phyloP scores from a whole-genome alignment of 768 basidiomycete genomes.

The Auriculariales sp. region DNA sequence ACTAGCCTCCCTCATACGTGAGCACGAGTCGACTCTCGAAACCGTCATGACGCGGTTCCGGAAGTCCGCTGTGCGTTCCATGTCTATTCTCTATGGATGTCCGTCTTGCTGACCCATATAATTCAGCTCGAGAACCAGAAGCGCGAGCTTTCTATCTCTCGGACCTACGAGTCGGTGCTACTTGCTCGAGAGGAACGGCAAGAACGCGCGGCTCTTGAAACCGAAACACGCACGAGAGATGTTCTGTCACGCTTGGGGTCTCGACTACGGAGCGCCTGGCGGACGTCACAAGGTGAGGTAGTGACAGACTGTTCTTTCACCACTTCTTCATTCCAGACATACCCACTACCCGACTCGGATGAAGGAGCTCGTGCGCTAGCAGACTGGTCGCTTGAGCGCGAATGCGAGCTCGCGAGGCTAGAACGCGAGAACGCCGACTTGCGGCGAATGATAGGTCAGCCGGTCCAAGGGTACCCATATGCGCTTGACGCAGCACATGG shows the following conservation, averaged over 20 bases:
- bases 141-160: slow-evolving; percentile 75
- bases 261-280: slow-evolving; percentile 60
- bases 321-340: not conserved
- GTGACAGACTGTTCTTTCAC: not conserved
- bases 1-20: slow-evolving; percentile 76
- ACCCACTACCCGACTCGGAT: slow-evolving; percentile 12
- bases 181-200: slow-evolving; percentile 58
- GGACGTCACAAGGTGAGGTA: slow-evolving; percentile 50
- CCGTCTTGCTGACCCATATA: not conserved
- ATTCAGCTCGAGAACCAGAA: slow-evolving; percentile 80
- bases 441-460: slow-evolving; percentile 44
- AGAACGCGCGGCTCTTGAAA: slow-evolving; percentile 38
- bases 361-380: slow-evolving; percentile 1
- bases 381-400: slow-evolving; percentile 76
- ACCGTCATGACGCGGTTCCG: slow-evolving; percentile 87
- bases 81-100: not conserved
- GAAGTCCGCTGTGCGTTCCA: slow-evolving; percentile 64
- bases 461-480: not conserved
- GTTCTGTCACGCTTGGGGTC: no score
- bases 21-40: slow-evolving; percentile 94
- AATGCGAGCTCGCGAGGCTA: slow-evolving; percentile 77
- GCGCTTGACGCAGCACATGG: no score
- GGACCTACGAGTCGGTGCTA: slow-evolving; percentile 86
- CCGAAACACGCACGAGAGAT: no score
- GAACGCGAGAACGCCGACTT: slow-evolving; percentile 80